phyloP scores from a whole-genome alignment of 441 rosid genomes.

The Euphorbia celastroides region DNA sequence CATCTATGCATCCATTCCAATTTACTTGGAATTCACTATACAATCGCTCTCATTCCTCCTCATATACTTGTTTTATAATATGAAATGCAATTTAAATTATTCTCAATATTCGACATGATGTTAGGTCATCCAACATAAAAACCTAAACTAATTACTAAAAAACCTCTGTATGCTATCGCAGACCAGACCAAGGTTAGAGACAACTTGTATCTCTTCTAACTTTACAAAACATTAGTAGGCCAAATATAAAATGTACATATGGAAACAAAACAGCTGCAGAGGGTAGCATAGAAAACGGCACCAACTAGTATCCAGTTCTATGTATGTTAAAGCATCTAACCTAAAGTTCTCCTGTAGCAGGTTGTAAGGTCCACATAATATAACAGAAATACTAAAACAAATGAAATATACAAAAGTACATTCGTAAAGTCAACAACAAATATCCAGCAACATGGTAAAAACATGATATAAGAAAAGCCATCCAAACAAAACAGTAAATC shows the following conservation, averaged over 20 bases:
- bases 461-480: neutral
- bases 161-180: neutral
- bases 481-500: neutral
- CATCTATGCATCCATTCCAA: neutral
- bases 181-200: neutral
- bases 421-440: neutral
- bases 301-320: neutral
- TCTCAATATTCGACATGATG: neutral
- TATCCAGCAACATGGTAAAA: neutral
- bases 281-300: neutral
- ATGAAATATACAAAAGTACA: neutral
- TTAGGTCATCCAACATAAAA: neutral
- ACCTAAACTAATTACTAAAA: neutral
- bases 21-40: neutral
- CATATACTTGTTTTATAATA: neutral
- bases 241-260: neutral
- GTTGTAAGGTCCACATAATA: neutral
- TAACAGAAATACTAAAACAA: neutral
- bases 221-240: neutral
- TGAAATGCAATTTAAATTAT: neutral
- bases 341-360: neutral
- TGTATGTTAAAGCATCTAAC: neutral
- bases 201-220: neutral
- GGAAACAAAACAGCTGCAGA: neutral
- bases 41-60: neutral